phyloP scores from a whole-genome alignment of 352 stramenopile species.

The Discostella stelligera region DNA sequence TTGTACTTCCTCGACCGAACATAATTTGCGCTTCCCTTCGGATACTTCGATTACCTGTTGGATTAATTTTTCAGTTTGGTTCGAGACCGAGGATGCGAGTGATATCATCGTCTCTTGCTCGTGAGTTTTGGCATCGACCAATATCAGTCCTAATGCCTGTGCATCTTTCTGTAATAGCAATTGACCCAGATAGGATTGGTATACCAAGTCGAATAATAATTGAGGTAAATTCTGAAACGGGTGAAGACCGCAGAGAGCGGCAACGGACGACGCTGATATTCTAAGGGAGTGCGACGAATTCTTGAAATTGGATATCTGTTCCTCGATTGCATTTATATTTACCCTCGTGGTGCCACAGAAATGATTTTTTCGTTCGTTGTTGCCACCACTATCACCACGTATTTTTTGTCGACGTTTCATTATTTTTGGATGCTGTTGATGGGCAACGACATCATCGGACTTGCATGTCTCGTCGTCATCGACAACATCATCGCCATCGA shows the following conservation, averaged over 20 bases:
- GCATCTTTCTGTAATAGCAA: conserved; percentile 57
- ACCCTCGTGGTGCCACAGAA: neutral
- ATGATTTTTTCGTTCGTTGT: conserved; percentile 6
- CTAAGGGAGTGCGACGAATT: conserved; percentile 47
- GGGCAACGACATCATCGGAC: neutral
- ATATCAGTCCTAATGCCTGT: conserved; percentile 48
- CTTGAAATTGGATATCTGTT: conserved; percentile 19
- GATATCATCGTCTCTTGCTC: conserved; percentile 53
- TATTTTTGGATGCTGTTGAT: neutral
- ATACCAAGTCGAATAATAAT: conserved; percentile 64
- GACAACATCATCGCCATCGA: neutral
- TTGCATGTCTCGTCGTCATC: neutral
- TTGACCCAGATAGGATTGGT: conserved; percentile 64
- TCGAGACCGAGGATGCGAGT: conserved; percentile 51
- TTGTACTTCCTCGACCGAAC: conserved; percentile 41
- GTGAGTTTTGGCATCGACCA: conserved; percentile 39
- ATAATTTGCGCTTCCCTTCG: conserved; percentile 41
- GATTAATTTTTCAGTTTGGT: conserved; percentile 39
- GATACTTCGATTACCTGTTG: conserved; percentile 53
- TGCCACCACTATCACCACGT: neutral
- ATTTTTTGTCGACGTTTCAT: neutral
- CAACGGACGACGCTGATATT: conserved; percentile 59
- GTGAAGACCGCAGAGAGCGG: conserved; percentile 65
- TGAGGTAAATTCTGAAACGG: conserved; percentile 59
- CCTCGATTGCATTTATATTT: neutral